Percentiles rank a stretch among this genome's conserved stretches.
phyloP scores from a whole-genome alignment of 257 asterid genomes.

The Leonotis leonurus region DNA sequence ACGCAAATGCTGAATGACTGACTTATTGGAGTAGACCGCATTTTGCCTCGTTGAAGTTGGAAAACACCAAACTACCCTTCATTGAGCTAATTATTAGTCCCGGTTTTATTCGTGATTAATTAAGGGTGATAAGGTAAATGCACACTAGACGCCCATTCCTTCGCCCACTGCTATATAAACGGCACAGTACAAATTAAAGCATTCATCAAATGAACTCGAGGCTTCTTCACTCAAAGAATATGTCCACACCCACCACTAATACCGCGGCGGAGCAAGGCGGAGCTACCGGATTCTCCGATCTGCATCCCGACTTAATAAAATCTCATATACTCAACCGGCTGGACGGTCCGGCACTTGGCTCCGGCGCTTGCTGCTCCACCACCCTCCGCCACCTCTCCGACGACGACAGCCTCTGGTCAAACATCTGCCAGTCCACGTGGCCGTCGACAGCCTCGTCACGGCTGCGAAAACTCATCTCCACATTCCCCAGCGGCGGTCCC shows the following conservation, averaged over 20 bases:
- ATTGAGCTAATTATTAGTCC: not conserved
- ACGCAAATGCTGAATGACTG: slow-evolving; percentile 25
- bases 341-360: slow-evolving; percentile 63
- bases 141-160: not conserved
- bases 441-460: slow-evolving; percentile 59
- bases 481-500: slow-evolving; percentile 53
- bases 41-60: not conserved
- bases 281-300: slow-evolving; percentile 24
- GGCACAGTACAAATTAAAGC: not conserved
- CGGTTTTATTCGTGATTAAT: not conserved
- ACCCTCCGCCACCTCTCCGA: slow-evolving; percentile 53
- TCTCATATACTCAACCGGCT: slow-evolving; percentile 55
- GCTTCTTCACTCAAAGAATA: not conserved
- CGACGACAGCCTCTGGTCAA: slow-evolving; percentile 45
- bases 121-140: slow-evolving; percentile 7
- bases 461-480: slow-evolving; percentile 37
- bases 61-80: slow-evolving; percentile 6
- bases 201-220: not conserved
- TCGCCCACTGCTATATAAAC: slow-evolving; percentile 13
- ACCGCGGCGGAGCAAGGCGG: slow-evolving; percentile 25
- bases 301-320: slow-evolving; percentile 54
- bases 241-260: slow-evolving; percentile 11
- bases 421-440: slow-evolving; percentile 63
- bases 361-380: slow-evolving; percentile 51
- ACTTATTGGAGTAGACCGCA: slow-evolving; percentile 3